phyloP scores from a whole-genome alignment of 2,329 filamentous ascomycete species.

The Alternaria gaisen region DNA sequence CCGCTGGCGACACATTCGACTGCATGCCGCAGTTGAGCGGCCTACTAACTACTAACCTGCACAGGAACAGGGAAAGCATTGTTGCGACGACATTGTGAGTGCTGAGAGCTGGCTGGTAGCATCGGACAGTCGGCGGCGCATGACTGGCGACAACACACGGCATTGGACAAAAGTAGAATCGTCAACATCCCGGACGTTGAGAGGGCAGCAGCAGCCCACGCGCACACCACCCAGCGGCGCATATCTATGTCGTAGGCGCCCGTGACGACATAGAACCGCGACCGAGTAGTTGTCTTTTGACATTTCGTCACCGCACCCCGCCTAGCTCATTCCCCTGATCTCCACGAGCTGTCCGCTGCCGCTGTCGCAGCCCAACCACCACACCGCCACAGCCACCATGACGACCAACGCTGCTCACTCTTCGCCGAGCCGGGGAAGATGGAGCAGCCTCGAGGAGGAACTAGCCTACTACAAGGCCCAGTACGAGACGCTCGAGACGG shows the following conservation, averaged over 20 bases:
- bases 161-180: conserved; percentile 25
- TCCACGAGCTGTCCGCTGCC: conserved; percentile 23
- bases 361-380: conserved; percentile 36
- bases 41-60: conserved; percentile 45
- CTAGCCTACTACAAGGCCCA: conserved; percentile 95
- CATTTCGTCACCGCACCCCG: conserved; percentile 24
- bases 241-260: conserved; percentile 12
- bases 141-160: conserved; percentile 35
- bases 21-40: conserved; percentile 32
- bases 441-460: conserved; percentile 69
- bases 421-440: conserved; percentile 44
- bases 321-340: conserved; percentile 39
- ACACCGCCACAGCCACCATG: conserved; percentile 38
- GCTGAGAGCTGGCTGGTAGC: conserved; percentile 25
- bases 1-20: conserved; percentile 35
- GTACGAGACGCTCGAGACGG: conserved; percentile 90
- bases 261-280: conserved; percentile 5
- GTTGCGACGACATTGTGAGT: conserved; percentile 15
- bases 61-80: conserved; percentile 39
- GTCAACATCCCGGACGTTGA: conserved; percentile 21
- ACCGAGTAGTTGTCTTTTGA: conserved; percentile 15
- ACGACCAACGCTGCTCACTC: conserved; percentile 28
- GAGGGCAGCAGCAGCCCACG: conserved; percentile 30
- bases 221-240: conserved; percentile 17
- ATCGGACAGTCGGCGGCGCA: conserved; percentile 35